A percentile compares a stretch with the other conserved stretches of the same genome.
These are phyloP conservation scores for Coemansia reversa DNA, from an alignment of 192 early-diverging fungal species.

Conservation along the genomic window DNA sequence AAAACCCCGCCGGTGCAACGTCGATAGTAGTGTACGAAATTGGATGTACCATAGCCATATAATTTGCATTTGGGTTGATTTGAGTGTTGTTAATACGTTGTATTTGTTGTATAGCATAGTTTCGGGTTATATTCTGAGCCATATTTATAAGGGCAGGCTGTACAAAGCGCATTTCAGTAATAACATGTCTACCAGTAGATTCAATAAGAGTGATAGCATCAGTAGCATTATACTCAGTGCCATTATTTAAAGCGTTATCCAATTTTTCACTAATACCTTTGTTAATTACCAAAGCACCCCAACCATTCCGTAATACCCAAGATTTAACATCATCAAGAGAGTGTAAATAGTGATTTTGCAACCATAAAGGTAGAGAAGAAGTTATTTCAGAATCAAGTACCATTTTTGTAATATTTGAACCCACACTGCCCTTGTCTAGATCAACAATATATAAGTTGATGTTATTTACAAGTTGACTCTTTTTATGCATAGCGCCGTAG, in stretches of 20 bases:
- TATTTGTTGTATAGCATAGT: background rate
- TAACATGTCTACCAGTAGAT: constrained; percentile 19
- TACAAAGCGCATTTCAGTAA: background rate
- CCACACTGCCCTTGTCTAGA: constrained; percentile 19
- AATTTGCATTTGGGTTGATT: background rate
- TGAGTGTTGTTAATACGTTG: background rate
- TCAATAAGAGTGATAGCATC: constrained; percentile 11
- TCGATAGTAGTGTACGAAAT: constrained; percentile 13
- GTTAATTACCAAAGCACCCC: constrained; percentile 35
- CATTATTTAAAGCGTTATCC: constrained; percentile 5
- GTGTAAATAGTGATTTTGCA: constrained; percentile 8
- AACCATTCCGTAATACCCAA: constrained; percentile 27
- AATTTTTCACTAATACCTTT: constrained; percentile 11
- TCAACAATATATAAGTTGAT: constrained; percentile 12
- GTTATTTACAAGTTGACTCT: constrained; percentile 6
- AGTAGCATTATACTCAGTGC: constrained; percentile 6
- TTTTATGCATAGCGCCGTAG: constrained; percentile 23
- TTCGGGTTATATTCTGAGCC: background rate
- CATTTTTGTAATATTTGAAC: constrained; percentile 11
- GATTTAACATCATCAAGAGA: background rate
- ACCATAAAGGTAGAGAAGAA: background rate
- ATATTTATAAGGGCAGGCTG: constrained; percentile 6
- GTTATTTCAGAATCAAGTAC: background rate
- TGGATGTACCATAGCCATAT: constrained; percentile 4
- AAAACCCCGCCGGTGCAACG: constrained; percentile 17